Percentiles rank a stretch among this genome's conserved stretches.
Conservation (phyloP, 768 basidiomycete species). For the Russula ochroleuca region DNA sequence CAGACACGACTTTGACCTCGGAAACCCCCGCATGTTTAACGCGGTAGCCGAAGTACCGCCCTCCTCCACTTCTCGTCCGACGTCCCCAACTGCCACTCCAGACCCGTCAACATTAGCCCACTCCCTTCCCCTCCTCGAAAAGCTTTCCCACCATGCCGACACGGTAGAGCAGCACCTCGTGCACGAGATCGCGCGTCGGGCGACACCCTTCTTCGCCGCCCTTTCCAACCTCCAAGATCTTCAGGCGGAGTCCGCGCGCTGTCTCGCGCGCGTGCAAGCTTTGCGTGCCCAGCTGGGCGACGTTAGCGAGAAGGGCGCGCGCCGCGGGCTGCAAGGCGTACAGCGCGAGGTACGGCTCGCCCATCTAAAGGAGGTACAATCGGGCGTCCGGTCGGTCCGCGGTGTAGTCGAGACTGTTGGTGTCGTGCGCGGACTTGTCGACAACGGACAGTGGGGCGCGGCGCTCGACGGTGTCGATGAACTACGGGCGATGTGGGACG, state of each 20-base stretch:
- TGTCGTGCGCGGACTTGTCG: slow-evolving; percentile 68
- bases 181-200: slow-evolving; percentile 84
- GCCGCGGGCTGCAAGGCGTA: slow-evolving; percentile 74
- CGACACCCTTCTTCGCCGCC: slow-evolving; percentile 93
- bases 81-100: slow-evolving; percentile 32
- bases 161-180: slow-evolving; percentile 93
- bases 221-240: slow-evolving; percentile 91
- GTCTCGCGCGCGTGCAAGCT: slow-evolving; percentile 68
- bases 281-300: slow-evolving; percentile 68
- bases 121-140: slow-evolving; percentile 76
- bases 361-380: slow-evolving; percentile 55
- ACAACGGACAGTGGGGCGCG: slow-evolving; percentile 82
- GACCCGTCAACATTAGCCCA: slow-evolving; percentile 63
- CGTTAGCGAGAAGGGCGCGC: slow-evolving; percentile 72
- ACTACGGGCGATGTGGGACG: slow-evolving; percentile 56
- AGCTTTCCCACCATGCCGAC: slow-evolving; percentile 88
- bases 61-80: slow-evolving; percentile 20
- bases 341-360: slow-evolving; percentile 56
- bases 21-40: slow-evolving; percentile 71
- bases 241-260: slow-evolving; percentile 81
- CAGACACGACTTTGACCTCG: slow-evolving; percentile 68
- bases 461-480: slow-evolving; percentile 76
- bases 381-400: slow-evolving; percentile 58
- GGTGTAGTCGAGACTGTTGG: slow-evolving; percentile 75
- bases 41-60: slow-evolving; percentile 55